Evolutionary conservation across 768 basidiomycete genomes (phyloP).

Genomic region (Nidularia sp.): DNA sequence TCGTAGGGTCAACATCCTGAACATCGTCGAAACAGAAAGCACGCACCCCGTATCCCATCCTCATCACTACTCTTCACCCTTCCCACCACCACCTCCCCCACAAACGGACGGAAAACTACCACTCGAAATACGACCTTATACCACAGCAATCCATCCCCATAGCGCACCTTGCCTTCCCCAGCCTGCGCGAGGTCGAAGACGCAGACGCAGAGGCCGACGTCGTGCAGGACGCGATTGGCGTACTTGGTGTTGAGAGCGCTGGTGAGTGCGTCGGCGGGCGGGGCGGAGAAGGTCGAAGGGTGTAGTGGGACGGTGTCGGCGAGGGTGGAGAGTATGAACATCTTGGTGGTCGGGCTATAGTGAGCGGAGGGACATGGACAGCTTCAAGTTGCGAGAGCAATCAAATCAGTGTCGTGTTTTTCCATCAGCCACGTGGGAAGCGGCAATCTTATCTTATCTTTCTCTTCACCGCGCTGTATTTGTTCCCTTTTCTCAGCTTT

Average conservation of each 20-base stretch:
- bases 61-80: constrained; percentile 86
- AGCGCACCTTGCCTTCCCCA: constrained; percentile 89
- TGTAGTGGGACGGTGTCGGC: constrained; percentile 83
- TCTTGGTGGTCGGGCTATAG: too few relatives aligned
- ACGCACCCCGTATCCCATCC: constrained; percentile 78
- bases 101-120: constrained; percentile 88
- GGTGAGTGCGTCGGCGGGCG: constrained; percentile 74
- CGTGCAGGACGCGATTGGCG: constrained; percentile 85
- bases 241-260: constrained; percentile 94
- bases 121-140: constrained; percentile 89
- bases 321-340: too few relatives aligned
- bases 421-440: too few relatives aligned
- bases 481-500: too few relatives aligned
- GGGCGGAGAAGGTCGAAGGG: constrained; percentile 78
- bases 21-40: not conserved
- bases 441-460: too few relatives aligned
- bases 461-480: too few relatives aligned
- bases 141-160: constrained; percentile 94
- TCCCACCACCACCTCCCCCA: constrained; percentile 85
- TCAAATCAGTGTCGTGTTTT: too few relatives aligned
- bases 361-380: too few relatives aligned
- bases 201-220: constrained; percentile 88
- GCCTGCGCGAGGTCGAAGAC: constrained; percentile 84
- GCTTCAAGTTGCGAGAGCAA: too few relatives aligned
- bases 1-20: too few relatives aligned